Percentiles rank a stretch among this genome's conserved stretches.
phyloP scores from a whole-genome alignment of 441 rosid genomes.

The Biscutella laevigata region DNA sequence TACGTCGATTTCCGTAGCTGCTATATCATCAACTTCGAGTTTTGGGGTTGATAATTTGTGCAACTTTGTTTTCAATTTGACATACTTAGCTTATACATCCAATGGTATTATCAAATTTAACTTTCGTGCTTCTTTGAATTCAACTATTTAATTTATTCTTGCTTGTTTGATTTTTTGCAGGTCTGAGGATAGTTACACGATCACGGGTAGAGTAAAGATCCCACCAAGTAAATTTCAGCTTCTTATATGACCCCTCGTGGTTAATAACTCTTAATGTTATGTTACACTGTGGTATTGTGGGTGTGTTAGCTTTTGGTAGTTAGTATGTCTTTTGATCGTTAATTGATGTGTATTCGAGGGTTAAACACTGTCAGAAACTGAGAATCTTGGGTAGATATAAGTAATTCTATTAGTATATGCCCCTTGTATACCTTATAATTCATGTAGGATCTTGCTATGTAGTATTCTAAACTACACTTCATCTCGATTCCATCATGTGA shows the following conservation, averaged over 20 bases:
- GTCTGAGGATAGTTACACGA: slow-evolving; percentile 54
- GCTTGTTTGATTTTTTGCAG: slow-evolving; percentile 26
- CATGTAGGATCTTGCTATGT: neutral
- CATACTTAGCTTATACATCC: neutral
- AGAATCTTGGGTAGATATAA: neutral
- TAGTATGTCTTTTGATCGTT: slow-evolving; percentile 8
- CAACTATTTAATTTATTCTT: neutral
- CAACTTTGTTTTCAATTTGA: neutral
- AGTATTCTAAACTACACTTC: neutral
- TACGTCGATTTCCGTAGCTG: neutral
- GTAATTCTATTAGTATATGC: neutral
- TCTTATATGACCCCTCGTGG: too few species aligned
- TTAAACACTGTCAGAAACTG: neutral
- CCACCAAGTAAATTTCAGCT: slow-evolving; percentile 40
- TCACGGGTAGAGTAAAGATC: slow-evolving; percentile 71
- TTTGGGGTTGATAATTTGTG: slow-evolving; percentile 28
- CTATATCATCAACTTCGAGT: slow-evolving; percentile 17
- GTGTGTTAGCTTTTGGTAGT: neutral
- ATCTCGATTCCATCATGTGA: neutral
- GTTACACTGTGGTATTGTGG: neutral
- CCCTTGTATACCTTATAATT: neutral
- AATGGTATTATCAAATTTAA: neutral
- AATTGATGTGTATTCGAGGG: neutral
- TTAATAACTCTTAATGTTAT: neutral
- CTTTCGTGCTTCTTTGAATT: neutral